Evolutionary conservation across 2,329 filamentous ascomycete species (phyloP), one percentile per base, ranked within the genome.

Genomic region (Gyromitra esculenta): DNA sequence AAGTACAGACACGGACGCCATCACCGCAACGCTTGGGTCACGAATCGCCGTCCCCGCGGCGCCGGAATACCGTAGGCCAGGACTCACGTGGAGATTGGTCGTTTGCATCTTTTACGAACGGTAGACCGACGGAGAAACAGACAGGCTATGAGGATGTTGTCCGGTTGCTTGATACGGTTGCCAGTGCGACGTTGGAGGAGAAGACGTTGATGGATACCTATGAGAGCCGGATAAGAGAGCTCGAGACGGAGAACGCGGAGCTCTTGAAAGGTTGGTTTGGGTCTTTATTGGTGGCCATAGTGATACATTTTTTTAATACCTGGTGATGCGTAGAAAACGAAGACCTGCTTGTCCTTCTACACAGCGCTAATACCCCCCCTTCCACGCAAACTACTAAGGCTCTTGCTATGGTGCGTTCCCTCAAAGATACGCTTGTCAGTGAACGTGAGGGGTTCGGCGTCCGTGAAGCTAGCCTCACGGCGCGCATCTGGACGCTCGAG

Each of bases 141-240:
- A 75, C 59, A 1, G 66, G 66, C 18, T 75, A 75, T n/a, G 72
- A 75, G 4, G 72, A 75, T 37, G 72, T 75, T 2, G 72, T 75
- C n/a, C 57, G 52, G 13, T 41, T 75, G 1, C 65, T 75, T 1
- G 72, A 75, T 39, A 75, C 72, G 11, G 66, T 75, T 11, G 72
- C 72, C 31, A 75, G 72, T 15, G 72, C 72, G 9, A 75, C 72
- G 8, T 59, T 75, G 1, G 65, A 63, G 50, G 73, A 76, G 48
- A 52, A 56, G 21, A 76, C 60, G 7, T 13, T 73, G 21, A 73
- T 52, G 8, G 69, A 73, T 48, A 67, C 72, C n/a, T 76, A 77
- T 15, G 75, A 75, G 39, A 48, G 59, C 11, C 75, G 72, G 7
- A 77, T 77, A 37, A 37, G 72, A 1, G 75, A 77, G 31, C 66